These are phyloP conservation scores for Vanilla planifolia DNA, from an alignment of 106 monocot species.

Conservation along the genomic window DNA sequence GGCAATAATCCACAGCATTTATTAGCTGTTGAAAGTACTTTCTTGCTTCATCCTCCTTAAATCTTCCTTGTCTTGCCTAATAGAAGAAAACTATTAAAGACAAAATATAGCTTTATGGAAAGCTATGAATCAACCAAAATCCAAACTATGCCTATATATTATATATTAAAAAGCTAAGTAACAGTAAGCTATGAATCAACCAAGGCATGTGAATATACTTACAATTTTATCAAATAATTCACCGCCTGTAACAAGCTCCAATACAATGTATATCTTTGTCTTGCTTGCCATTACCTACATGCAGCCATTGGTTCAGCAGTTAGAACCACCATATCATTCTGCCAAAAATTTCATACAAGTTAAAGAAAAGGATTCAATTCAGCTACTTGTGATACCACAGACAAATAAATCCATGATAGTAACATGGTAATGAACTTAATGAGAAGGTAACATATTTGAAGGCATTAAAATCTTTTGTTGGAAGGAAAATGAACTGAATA, in stretches of 20 bases:
- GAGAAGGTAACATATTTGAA: too few species aligned
- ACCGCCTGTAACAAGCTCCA: slow-evolving; percentile 81
- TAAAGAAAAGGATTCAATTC: too few species aligned
- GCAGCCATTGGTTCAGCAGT: not conserved
- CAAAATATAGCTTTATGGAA: not conserved
- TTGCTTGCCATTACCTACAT: slow-evolving; percentile 95
- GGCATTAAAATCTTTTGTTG: too few species aligned
- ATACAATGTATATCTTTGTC: slow-evolving; percentile 84
- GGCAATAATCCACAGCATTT: slow-evolving; percentile 89
- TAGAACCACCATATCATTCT: not conserved
- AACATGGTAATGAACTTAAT: too few species aligned
- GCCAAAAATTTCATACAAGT: not conserved
- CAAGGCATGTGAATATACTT: slow-evolving; percentile 20
- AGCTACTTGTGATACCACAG: too few species aligned
- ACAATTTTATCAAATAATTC: slow-evolving; percentile 96
- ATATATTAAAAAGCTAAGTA: not conserved
- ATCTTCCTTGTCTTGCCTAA: slow-evolving; percentile 57
- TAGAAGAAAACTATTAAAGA: slow-evolving; percentile 9
- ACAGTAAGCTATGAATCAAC: not conserved
- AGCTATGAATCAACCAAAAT: not conserved
- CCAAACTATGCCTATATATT: too few species aligned
- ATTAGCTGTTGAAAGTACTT: slow-evolving; percentile 95
- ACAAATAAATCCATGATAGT: too few species aligned
- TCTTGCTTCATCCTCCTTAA: slow-evolving; percentile 93
- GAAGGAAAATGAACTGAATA: too few species aligned